These are phyloP conservation scores for Psilocybe azurescens DNA, from an alignment of 768 basidiomycete species.

Conservation along the genomic window DNA sequence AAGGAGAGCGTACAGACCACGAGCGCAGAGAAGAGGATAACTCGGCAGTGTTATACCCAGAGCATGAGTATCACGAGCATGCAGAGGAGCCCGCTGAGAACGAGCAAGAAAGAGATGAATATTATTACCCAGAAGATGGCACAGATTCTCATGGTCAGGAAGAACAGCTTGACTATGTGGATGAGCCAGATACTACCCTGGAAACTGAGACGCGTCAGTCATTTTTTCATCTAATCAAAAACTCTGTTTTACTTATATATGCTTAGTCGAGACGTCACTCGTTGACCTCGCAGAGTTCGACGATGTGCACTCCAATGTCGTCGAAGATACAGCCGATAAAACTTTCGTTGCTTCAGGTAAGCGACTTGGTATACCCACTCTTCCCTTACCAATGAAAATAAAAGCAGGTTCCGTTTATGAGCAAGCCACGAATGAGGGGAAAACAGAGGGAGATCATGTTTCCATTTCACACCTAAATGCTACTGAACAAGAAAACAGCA, in stretches of 20 bases:
- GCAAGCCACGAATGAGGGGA: not conserved
- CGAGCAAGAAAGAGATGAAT: not conserved
- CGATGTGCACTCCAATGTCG: not conserved
- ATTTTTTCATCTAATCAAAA: not conserved
- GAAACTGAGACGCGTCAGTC: not conserved
- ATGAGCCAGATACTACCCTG: not conserved
- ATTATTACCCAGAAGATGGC: not conserved
- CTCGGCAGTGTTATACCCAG: not conserved
- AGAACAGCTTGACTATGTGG: not conserved
- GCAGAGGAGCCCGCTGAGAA: not conserved
- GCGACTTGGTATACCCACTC: not conserved
- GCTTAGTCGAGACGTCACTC: not conserved
- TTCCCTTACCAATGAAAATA: not conserved
- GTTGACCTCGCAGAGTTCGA: not conserved
- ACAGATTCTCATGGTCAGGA: not conserved
- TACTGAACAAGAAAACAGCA: not conserved
- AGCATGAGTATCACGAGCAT: not conserved
- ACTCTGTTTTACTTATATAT: not conserved
- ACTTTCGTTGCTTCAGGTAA: not conserved
- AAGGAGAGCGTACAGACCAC: not conserved
- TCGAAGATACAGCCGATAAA: not conserved
- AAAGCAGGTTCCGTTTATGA: not conserved
- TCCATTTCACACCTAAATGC: not conserved
- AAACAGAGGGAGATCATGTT: not conserved
- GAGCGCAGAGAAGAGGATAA: constrained; percentile 1